Conservation (phyloP, 2,329 filamentous ascomycete species). For the Cytospora mali region DNA sequence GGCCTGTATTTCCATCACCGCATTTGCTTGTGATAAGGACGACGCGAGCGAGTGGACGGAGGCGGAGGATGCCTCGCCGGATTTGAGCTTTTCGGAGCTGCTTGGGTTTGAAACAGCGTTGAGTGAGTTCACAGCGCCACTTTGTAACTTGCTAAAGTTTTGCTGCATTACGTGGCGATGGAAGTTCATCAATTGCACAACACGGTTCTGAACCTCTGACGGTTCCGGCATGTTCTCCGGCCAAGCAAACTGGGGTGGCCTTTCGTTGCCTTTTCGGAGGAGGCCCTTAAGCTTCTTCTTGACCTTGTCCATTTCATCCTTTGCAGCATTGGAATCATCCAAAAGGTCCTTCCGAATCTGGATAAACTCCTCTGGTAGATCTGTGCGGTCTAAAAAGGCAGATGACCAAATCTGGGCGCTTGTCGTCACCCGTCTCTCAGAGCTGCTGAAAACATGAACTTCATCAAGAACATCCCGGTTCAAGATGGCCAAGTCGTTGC, state of each 20-base stretch:
- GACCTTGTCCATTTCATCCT: slow-evolving; percentile 99
- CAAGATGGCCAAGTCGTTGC: slow-evolving; percentile 89
- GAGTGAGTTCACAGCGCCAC: slow-evolving; percentile 65
- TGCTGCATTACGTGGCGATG: slow-evolving; percentile 93
- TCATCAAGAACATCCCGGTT: slow-evolving; percentile 91
- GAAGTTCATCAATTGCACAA: slow-evolving; percentile 97
- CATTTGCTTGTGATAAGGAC: slow-evolving; percentile 62
- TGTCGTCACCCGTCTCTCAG: slow-evolving; percentile 89
- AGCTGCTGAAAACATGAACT: slow-evolving; percentile 93
- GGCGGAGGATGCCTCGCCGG: slow-evolving; percentile 45
- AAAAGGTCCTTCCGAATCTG: slow-evolving; percentile 90
- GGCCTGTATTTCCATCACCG: slow-evolving; percentile 74
- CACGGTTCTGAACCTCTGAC: slow-evolving; percentile 85
- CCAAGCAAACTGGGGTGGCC: slow-evolving; percentile 97
- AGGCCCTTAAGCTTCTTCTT: slow-evolving; percentile 98
- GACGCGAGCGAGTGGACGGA: slow-evolving; percentile 40
- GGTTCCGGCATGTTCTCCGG: slow-evolving; percentile 93
- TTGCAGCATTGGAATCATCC: slow-evolving; percentile 96
- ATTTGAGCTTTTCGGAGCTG: slow-evolving; percentile 45
- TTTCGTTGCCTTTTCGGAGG: slow-evolving; percentile 86
- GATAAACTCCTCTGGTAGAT: slow-evolving; percentile 83
- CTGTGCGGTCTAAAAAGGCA: slow-evolving; percentile 84
- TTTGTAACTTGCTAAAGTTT: slow-evolving; percentile 83
- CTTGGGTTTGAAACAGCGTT: slow-evolving; percentile 57
- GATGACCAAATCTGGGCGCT: slow-evolving; percentile 96